These are phyloP conservation scores for Cutaneotrichosporon cyanovorans DNA, from an alignment of 1,284 basidiomycete species.

Conservation along the genomic window DNA sequence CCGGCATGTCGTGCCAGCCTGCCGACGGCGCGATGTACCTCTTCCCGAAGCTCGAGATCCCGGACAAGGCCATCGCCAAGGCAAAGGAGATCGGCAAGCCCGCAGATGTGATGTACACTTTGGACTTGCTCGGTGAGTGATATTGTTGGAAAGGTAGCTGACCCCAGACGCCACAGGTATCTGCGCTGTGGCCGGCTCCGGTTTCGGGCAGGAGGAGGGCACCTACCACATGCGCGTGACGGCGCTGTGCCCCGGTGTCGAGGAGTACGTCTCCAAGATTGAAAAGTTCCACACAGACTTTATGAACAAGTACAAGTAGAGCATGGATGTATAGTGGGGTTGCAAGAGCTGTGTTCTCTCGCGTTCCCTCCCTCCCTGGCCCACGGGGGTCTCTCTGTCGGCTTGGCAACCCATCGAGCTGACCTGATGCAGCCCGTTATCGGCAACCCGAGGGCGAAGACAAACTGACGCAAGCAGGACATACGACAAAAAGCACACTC, in stretches of 20 bases:
- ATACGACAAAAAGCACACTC: no score
- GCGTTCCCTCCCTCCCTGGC: no score
- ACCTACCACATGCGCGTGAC: constrained; percentile 83
- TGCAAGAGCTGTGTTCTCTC: no score
- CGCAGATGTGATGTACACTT: constrained; percentile 80
- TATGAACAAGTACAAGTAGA: constrained; percentile 57
- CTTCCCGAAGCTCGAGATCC: constrained; percentile 67
- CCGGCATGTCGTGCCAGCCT: constrained; percentile 76
- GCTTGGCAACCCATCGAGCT: no score
- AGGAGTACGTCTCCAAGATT: constrained; percentile 77
- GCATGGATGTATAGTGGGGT: no score
- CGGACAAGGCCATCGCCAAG: constrained; percentile 62
- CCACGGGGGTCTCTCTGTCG: no score
- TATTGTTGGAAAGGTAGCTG: neutral
- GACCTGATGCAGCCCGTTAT: no score
- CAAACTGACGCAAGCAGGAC: no score
- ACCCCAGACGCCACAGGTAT: constrained; percentile 69
- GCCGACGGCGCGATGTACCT: constrained; percentile 81
- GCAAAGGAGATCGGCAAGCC: constrained; percentile 65
- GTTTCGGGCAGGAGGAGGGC: constrained; percentile 82
- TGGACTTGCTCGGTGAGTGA: constrained; percentile 59
- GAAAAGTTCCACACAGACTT: constrained; percentile 77
- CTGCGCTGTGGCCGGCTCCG: constrained; percentile 83
- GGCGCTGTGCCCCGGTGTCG: constrained; percentile 73
- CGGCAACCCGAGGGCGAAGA: no score